Conservation (phyloP, 805 yeast genomes). For the Ogataea ramenticola region DNA sequence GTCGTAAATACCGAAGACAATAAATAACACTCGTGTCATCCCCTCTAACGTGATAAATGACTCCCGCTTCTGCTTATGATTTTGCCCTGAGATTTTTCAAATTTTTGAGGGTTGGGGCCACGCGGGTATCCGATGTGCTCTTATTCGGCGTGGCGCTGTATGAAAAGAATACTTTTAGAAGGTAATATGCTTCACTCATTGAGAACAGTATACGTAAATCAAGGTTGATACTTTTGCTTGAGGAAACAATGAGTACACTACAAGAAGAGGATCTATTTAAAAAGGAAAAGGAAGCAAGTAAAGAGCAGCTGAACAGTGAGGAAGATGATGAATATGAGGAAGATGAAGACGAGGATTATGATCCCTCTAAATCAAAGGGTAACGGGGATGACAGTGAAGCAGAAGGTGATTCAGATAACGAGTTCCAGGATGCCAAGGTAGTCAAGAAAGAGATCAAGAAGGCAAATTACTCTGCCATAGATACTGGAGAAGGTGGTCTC, state of each 20-base stretch:
- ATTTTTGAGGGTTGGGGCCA: no score
- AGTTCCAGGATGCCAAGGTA: slow-evolving; percentile 16
- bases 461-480: slow-evolving; percentile 45
- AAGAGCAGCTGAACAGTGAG: slow-evolving; percentile 19
- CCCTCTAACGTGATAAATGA: no score
- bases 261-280: not conserved
- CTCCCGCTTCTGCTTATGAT: no score
- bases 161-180: no score
- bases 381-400: slow-evolving; percentile 26
- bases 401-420: slow-evolving; percentile 27
- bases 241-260: not conserved
- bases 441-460: slow-evolving; percentile 15
- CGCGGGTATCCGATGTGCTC: no score
- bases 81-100: no score
- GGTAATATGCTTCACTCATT: no score
- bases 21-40: no score
- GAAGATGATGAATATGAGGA: slow-evolving; percentile 42
- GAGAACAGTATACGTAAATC: no score
- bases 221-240: no score
- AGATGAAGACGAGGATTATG: slow-evolving; percentile 52
- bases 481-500: slow-evolving; percentile 52
- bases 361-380: slow-evolving; percentile 24
- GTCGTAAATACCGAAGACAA: no score
- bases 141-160: no score
- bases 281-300: not conserved